phyloP scores from a whole-genome alignment of 2,329 filamentous ascomycete genomes.

The Tolypocladium ophioglossoides region DNA sequence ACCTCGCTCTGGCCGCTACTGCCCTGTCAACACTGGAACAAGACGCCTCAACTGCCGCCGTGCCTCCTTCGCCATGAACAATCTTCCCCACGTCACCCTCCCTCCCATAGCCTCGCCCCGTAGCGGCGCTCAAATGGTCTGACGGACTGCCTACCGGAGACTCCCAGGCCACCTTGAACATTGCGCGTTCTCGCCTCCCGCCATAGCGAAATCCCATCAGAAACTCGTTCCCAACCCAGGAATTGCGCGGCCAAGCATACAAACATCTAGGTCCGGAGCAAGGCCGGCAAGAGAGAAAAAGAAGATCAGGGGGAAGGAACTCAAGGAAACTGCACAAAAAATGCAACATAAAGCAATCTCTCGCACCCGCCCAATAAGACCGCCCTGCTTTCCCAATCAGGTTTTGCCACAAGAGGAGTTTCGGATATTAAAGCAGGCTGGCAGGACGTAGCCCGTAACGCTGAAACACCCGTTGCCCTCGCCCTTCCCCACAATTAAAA shows the following conservation, averaged over 20 bases:
- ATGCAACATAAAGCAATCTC: background rate
- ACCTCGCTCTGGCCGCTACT: background rate
- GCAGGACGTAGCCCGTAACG: background rate
- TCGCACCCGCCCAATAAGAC: background rate
- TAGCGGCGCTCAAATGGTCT: background rate
- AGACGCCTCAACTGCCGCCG: background rate
- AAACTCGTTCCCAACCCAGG: background rate
- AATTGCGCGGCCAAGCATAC: background rate
- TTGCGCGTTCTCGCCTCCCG: background rate
- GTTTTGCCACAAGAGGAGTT: background rate
- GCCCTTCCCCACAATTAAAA: background rate
- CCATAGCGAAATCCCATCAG: background rate
- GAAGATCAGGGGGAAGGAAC: too few species aligned
- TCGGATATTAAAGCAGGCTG: background rate
- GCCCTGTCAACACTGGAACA: background rate
- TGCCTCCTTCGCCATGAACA: background rate
- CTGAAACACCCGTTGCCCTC: background rate
- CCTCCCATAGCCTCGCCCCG: background rate
- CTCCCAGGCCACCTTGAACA: background rate
- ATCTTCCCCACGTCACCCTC: background rate
- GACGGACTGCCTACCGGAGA: background rate
- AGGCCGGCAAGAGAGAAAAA: background rate
- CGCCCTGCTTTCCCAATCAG: background rate
- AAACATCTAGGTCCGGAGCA: conserved; percentile 3
- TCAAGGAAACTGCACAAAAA: background rate